Base-by-base conservation (phyloP, 208 protist genomes). In the Leishmania aethiopica region DNA sequence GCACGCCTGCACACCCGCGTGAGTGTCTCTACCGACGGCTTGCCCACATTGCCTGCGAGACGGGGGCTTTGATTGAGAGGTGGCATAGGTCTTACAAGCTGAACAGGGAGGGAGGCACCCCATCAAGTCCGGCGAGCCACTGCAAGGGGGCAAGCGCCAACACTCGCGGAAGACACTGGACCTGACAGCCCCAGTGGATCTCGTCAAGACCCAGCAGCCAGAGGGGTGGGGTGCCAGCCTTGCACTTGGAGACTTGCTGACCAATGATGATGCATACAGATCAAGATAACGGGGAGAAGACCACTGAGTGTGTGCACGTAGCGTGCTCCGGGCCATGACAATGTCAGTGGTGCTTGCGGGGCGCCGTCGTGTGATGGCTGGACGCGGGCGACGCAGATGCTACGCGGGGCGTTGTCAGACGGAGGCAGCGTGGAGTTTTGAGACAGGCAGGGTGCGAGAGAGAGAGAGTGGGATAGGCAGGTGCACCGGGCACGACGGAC, bases 121-220 rank as follows among this genome's bases (percentile, higher is more conserved):
- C 64, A 89, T 69, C 17, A 86, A 3, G 69, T 95, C 90, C 7
- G 93, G 93, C 35, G 80, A 80, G 37, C 94, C 92, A 81, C 94
- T 94, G 86, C 89, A 97, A 64, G 94, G 92, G 22, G 87, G 64
- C 17, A 89, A 42, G 79, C 90, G 88, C 94, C 94, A 97, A 76
- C 81, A 88, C 79, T 97, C 91, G 89, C 92, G 96, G 79, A 93
- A 88, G 74, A 83, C 84, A 17, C 93, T 90, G 32, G 90, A 47
- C 94, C 75, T 90, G 28, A 53, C 92, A 90, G 40, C 84, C 76
- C 94, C 92, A 97, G 47, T 81, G 67, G 55, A 91, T 90, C 87
- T 96, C 92, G 40, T 94, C 91, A 11, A 96, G 47, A 13, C 94
- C 94, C 62, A 67, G 78, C 69, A 94, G 76, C 32, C 92, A 90